Evolutionary conservation across 345 rosid species (phyloP), one percentile per base, ranked within the genome.

Genomic region (Cardiospermum halicacabum): DNA sequence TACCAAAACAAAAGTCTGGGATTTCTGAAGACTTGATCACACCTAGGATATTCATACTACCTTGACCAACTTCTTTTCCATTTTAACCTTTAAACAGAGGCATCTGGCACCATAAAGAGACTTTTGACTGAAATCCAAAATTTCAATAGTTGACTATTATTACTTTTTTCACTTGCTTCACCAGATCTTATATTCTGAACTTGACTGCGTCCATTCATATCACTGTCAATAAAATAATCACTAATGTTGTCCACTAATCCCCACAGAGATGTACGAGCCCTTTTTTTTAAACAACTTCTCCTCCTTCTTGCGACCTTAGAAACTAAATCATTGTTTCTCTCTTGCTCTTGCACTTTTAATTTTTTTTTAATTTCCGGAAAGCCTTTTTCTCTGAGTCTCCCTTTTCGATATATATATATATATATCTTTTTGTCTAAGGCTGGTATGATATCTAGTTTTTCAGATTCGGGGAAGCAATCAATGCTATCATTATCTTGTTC

Each of bases 1-100:
- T 75, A 28, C 53, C 49, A 56, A 60, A 48, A 15, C 54, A 71
- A 18, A 59, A 68, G 56, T 62, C 72, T 69, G 80, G 60, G 57
- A 72, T 51, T 49, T 70, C 76, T 10, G 75, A 67, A 68, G 66
- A 45, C 53, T 72, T 69, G 30, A 54, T 60, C 18, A 40, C 66
- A 71, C 64, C 60, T 47, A 53, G 51, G 64, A 66, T 47, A 48
- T 77, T 75, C 57, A 71, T 40, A 73, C 74, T 74, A 62, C 56
- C 76, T 45, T 72, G 77, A 74, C 74, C 64, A 73, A 68, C 64
- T 60, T 71, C 79, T 24, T 85, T 87, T 58, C 96, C 77, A 91
- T 66, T 76, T 83, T 94, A 66, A 94, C 83, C 84, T 78, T 91
- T 75, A 94, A 75, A 39, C 95, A 90, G 48, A 94, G 81, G 74